Evolutionary conservation across 208 protist genomes (phyloP), one percentile per base, ranked within the genome.

Genomic region (Trypanosoma rangeli): DNA sequence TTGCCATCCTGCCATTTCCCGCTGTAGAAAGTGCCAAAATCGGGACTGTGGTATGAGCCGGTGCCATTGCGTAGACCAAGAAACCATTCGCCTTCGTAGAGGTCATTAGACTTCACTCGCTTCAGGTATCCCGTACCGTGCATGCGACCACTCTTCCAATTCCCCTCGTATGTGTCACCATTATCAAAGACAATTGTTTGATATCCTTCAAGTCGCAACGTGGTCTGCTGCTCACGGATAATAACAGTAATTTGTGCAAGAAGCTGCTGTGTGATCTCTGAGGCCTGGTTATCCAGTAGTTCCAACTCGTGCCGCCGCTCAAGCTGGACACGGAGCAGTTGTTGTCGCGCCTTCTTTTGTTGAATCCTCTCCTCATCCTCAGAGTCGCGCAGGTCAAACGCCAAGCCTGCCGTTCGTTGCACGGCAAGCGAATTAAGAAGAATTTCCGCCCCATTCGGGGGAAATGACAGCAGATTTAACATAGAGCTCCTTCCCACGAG

Each of bases 21-120:
- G 29, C 80, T 84, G 64, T 96, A 97, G 65, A 94, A 88, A 18
- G 80, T 80, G 20, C 79, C 64, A 46, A 81, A 85, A 61, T 83
- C 77, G 15, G 70, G 56, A 68, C 77, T 84, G 71, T 85, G 69
- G 63, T 84, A 86, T 31, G 75, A 84, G 8, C 92, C 94, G 29
- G 60, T 71, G 28, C 94, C 94, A 64, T 78, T 87, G 50, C 86
- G 87, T 64, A 91, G 74, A 0, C 90, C 90, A 10, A 83, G 64
- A 64, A 92, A 87, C 92, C 94, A 97, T 63, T 92, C 78, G 46
- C 94, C 94, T 61, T 96, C 92, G 73, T 97, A 97, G 16, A 94
- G 33, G 59, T 92, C 86, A 63, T 85, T 84, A 16, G 78, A 57
- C 37, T 59, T 77, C 24, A 71, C 52, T 13, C 87, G 83, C 1